A percentile compares a stretch with the other conserved stretches of the same genome.
Conservation (phyloP, 495 filamentous ascomycete species). For the Annulohypoxylon moriforme region DNA sequence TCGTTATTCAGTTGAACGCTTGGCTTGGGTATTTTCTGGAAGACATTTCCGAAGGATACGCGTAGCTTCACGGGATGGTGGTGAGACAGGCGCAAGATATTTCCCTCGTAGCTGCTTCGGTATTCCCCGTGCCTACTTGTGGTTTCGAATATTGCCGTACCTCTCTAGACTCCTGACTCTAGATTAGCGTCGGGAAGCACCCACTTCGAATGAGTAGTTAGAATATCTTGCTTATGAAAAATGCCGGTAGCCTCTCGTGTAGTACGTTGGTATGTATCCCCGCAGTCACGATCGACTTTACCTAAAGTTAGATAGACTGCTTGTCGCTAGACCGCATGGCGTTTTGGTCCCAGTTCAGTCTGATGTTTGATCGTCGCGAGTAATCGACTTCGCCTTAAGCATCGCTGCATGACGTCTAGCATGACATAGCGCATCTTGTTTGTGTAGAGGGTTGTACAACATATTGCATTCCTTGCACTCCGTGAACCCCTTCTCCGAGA, state of each 20-base stretch:
- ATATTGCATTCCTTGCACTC: conserved; percentile 60
- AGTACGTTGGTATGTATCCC: too few relatives aligned
- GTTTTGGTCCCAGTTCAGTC: conserved; percentile 8
- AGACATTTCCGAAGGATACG: conserved; percentile 8
- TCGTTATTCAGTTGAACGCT: conserved; percentile 12
- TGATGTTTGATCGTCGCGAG: not conserved
- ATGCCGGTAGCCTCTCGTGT: not conserved
- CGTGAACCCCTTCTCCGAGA: conserved; percentile 52
- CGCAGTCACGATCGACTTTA: too few relatives aligned
- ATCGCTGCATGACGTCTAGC: conserved; percentile 52
- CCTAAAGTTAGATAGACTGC: not conserved
- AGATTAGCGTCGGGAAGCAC: not conserved
- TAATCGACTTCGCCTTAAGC: conserved; percentile 30
- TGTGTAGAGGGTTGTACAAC: conserved; percentile 60
- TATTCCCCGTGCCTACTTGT: not conserved
- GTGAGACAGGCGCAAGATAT: conserved; percentile 5
- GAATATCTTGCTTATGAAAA: not conserved
- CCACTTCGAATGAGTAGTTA: not conserved
- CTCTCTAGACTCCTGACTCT: not conserved
- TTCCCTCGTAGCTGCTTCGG: not conserved
- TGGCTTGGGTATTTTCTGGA: not conserved
- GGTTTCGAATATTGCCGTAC: conserved; percentile 1
- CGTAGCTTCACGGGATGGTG: not conserved
- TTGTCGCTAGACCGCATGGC: not conserved
- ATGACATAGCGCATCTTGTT: conserved; percentile 58